A percentile compares a stretch with the other conserved stretches of the same genome.
phyloP scores from a whole-genome alignment of 2,329 filamentous ascomycete genomes.

The Penicillium polonicum region DNA sequence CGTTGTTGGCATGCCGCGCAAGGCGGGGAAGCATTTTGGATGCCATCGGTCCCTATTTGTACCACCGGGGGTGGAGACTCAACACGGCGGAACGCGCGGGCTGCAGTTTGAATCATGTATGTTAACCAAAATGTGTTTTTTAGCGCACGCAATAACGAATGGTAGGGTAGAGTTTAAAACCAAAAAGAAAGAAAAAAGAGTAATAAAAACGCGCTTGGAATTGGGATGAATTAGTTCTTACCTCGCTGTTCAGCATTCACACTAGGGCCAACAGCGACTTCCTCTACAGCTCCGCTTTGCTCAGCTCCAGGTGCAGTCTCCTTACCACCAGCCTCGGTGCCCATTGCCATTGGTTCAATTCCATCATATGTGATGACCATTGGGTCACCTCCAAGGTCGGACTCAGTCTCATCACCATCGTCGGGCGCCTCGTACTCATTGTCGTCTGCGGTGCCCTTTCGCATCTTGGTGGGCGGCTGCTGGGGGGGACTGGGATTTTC shows the following conservation, averaged over 20 bases:
- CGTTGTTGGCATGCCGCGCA: constrained; percentile 56
- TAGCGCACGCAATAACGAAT: background rate
- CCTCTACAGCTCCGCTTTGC: background rate
- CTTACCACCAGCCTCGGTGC: too few relatives aligned
- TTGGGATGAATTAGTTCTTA: constrained; percentile 20
- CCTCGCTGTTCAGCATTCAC: constrained; percentile 14
- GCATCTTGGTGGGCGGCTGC: constrained; percentile 22
- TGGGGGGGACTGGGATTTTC: constrained; percentile 12
- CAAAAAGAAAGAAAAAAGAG: background rate
- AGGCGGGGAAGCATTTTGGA: constrained; percentile 10
- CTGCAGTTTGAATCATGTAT: constrained; percentile 20
- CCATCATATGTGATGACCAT: too few relatives aligned
- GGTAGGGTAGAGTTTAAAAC: background rate
- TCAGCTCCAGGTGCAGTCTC: background rate
- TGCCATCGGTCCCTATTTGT: constrained; percentile 19
- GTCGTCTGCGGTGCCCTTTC: constrained; percentile 27
- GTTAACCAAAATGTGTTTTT: background rate
- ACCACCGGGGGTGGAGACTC: constrained; percentile 16
- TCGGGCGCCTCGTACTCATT: constrained; percentile 34
- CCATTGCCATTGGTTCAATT: too few relatives aligned
- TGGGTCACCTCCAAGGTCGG: too few relatives aligned
- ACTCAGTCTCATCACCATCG: constrained; percentile 25
- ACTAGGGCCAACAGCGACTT: too few relatives aligned
- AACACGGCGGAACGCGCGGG: constrained; percentile 42
- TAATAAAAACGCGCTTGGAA: background rate